Evolutionary conservation across 495 filamentous ascomycete genomes (phyloP), one percentile per base, ranked within the genome.

Genomic region (Xylaria cubensis): DNA sequence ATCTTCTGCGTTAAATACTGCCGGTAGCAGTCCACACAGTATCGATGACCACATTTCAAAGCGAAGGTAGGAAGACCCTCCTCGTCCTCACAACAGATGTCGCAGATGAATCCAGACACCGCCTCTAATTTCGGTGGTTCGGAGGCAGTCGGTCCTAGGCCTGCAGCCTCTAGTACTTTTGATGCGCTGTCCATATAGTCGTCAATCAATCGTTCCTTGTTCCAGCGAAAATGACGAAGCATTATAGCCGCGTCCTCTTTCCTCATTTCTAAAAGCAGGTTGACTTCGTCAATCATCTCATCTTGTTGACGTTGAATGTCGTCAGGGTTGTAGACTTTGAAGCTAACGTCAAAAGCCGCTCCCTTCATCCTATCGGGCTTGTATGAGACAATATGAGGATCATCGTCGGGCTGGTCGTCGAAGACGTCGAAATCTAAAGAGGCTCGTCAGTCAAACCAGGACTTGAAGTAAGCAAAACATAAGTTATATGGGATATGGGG

Each of bases 41-140:
- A 98, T n/a, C 97, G 88, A 81, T 99, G 96, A 0, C 91, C 93
- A 78, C 96, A 99, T 73, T 93, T 97, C 89, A 99, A 94, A 6
- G 96, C 93, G 79, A 97, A 98, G 24, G 93, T 94, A 76, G 94
- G 82, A n/a, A 98, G 81, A 0, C 90, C 90, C 6, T 88, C 84
- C 17, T 87, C 90, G 73, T 99, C 97, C 71, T 99, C 95, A 81
- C 93, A 99, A 81, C 96, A 99, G 74, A 99, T 99, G 61, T 96
- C 94, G 82, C 96, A 99, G 71, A 88, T 85, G 80, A 99, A 99
- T 5, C 90, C 93, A 13, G 87, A 86, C 29, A 97, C 82, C 46
- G 86, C 83, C 74, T 94, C 87, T 13, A 95, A 86, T 75, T 86
- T 90, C 8, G 92, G 92, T 21, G 85, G 86, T 10, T 84, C 82